phyloP scores from a whole-genome alignment of 2,329 filamentous ascomycete species.

The Aureobasidium sp. region DNA sequence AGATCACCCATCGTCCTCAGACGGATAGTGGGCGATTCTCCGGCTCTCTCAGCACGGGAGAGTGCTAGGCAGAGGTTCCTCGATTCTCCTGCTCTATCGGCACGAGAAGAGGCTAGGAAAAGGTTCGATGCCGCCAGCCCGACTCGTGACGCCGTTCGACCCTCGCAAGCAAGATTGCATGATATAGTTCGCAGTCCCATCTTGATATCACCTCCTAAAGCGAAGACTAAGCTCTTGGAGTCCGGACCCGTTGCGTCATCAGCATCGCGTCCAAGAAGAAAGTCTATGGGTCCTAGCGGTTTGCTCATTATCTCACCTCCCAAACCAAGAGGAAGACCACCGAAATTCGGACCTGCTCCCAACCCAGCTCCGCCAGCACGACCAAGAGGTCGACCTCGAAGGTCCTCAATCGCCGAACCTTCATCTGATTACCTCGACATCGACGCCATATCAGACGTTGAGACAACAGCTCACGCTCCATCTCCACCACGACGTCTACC shows the following conservation, averaged over 20 bases:
- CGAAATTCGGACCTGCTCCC: neutral
- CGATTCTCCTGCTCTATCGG: neutral
- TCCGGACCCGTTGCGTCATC: too few relatives aligned
- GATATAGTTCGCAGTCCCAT: neutral
- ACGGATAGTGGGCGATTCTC: neutral
- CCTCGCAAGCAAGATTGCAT: neutral
- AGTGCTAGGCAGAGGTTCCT: too few relatives aligned
- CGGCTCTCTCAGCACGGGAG: too few relatives aligned
- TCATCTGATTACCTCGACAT: slow-evolving; percentile 14
- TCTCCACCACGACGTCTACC: slow-evolving; percentile 20
- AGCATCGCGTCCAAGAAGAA: too few relatives aligned
- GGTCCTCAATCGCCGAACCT: neutral
- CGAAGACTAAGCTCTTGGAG: slow-evolving; percentile 15
- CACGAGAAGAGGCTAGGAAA: neutral
- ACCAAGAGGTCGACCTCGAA: neutral
- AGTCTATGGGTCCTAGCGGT: too few relatives aligned
- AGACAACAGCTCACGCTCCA: slow-evolving; percentile 21
- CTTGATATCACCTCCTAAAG: slow-evolving; percentile 5
- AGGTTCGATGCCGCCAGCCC: neutral
- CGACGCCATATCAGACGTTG: slow-evolving; percentile 25
- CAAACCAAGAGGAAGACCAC: too few relatives aligned
- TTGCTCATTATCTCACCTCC: too few relatives aligned
- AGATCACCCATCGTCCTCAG: neutral
- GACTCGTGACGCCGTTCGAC: neutral
- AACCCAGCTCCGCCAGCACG: neutral